Conservation (phyloP, 1,284 basidiomycete species). For the Hemileccinum hortonii region DNA sequence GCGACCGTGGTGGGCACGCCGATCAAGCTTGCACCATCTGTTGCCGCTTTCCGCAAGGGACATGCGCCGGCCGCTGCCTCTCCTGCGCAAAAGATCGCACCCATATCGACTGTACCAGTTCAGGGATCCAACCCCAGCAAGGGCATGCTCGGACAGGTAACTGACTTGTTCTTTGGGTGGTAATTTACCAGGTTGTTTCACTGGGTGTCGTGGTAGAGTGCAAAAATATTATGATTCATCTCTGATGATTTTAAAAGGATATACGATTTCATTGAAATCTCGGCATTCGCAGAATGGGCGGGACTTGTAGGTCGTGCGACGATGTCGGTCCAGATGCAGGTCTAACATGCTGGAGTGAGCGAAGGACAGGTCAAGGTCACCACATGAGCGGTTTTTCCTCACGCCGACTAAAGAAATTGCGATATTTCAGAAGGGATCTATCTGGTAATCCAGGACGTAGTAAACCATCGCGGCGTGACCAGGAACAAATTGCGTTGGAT, state of each 20-base stretch:
- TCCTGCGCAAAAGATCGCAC: slow-evolving; percentile 32
- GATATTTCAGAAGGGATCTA: too few species aligned
- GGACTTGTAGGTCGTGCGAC: not conserved
- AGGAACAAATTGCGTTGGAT: too few species aligned
- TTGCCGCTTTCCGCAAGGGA: slow-evolving; percentile 62
- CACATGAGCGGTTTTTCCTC: too few species aligned
- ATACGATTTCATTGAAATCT: not conserved
- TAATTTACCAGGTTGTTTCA: slow-evolving; percentile 53
- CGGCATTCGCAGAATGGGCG: not conserved
- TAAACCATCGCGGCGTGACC: too few species aligned
- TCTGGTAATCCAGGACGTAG: too few species aligned
- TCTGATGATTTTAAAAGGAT: not conserved
- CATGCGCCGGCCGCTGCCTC: slow-evolving; percentile 33
- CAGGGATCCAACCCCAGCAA: slow-evolving; percentile 45
- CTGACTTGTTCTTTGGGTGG: slow-evolving; percentile 78
- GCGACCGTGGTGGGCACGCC: slow-evolving; percentile 57
- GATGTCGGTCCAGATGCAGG: not conserved
- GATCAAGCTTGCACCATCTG: slow-evolving; percentile 65
- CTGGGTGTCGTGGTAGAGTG: not conserved
- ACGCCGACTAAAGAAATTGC: too few species aligned
- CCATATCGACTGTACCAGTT: slow-evolving; percentile 13
- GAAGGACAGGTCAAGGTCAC: too few species aligned
- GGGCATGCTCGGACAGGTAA: slow-evolving; percentile 66
- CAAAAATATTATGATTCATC: not conserved
- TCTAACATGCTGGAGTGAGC: not conserved